Conservation (phyloP, 2,329 filamentous ascomycete genomes). For the Claviceps digitariae region DNA sequence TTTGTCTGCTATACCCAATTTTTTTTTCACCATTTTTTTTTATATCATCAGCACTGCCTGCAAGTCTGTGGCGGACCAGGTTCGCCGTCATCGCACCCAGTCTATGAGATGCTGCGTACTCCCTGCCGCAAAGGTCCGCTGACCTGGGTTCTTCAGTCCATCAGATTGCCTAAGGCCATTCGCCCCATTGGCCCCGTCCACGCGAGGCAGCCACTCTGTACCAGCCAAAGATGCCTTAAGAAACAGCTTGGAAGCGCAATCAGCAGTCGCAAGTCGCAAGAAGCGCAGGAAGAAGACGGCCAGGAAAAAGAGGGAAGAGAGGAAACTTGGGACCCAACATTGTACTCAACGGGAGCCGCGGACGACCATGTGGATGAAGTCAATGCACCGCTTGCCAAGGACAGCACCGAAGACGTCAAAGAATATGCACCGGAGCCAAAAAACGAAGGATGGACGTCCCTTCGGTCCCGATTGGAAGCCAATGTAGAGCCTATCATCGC, state of each 20-base stretch:
- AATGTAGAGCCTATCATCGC: not conserved
- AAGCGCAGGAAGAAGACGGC: not conserved
- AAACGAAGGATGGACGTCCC: conserved; percentile 17
- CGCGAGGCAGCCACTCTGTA: not conserved
- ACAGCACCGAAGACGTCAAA: not conserved
- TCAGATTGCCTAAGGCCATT: not conserved
- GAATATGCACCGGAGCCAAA: conserved; percentile 4
- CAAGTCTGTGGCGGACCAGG: not conserved
- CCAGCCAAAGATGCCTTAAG: not conserved
- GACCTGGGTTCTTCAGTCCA: conserved; percentile 2
- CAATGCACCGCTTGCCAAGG: not conserved
- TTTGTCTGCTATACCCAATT: not conserved
- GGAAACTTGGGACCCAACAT: not conserved
- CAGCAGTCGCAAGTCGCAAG: not conserved
- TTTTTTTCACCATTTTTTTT: not conserved
- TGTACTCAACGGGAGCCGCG: not conserved
- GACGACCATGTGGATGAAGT: not conserved
- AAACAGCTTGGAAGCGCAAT: not conserved
- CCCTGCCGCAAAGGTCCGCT: conserved; percentile 9
- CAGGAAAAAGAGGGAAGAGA: not conserved
- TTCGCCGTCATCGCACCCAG: conserved; percentile 1
- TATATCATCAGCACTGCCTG: not conserved
- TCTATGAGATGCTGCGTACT: conserved; percentile 17
- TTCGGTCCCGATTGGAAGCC: conserved; percentile 15
- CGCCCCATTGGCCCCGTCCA: not conserved